A percentile compares a stretch with the other conserved stretches of the same genome.
These are phyloP conservation scores for Macroventuria anomochaeta DNA, from an alignment of 2,329 filamentous ascomycete species.

Conservation along the genomic window DNA sequence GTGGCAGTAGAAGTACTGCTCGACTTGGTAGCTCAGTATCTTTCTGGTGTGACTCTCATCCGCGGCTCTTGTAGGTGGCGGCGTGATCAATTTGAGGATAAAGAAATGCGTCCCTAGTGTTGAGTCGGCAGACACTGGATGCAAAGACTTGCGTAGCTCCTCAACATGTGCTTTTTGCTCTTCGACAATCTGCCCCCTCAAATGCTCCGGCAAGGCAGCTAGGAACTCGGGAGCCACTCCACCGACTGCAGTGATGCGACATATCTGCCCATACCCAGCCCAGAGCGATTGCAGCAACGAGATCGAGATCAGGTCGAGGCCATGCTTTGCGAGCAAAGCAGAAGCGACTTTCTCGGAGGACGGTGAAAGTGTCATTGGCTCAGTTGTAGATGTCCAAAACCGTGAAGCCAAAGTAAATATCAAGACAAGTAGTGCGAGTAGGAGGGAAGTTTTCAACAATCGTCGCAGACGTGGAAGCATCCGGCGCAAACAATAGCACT, in stretches of 20 bases:
- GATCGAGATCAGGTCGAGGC: constrained; percentile 32
- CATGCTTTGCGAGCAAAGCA: constrained; percentile 35
- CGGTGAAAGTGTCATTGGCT: constrained; percentile 49
- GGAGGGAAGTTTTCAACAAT: background rate
- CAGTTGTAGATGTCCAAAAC: background rate
- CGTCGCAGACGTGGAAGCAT: constrained; percentile 8
- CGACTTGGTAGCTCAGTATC: constrained; percentile 70
- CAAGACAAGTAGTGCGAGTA: background rate
- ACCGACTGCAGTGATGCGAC: constrained; percentile 56
- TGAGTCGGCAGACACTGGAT: background rate
- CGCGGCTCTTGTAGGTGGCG: constrained; percentile 50
- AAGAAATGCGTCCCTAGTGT: constrained; percentile 46
- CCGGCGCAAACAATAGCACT: background rate
- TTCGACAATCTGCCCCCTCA: background rate
- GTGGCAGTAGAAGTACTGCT: constrained; percentile 68
- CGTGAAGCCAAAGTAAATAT: background rate
- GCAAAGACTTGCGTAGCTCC: constrained; percentile 2
- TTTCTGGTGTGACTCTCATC: constrained; percentile 71
- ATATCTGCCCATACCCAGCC: constrained; percentile 62
- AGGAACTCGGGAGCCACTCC: background rate
- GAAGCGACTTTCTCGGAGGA: constrained; percentile 32
- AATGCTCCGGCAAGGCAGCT: background rate
- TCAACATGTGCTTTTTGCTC: background rate
- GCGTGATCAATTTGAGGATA: constrained; percentile 67
- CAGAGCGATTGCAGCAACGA: constrained; percentile 53